Evolutionary conservation across 768 basidiomycete genomes (phyloP), one percentile per base, ranked within the genome.

Genomic region (Termitomyces sp.): DNA sequence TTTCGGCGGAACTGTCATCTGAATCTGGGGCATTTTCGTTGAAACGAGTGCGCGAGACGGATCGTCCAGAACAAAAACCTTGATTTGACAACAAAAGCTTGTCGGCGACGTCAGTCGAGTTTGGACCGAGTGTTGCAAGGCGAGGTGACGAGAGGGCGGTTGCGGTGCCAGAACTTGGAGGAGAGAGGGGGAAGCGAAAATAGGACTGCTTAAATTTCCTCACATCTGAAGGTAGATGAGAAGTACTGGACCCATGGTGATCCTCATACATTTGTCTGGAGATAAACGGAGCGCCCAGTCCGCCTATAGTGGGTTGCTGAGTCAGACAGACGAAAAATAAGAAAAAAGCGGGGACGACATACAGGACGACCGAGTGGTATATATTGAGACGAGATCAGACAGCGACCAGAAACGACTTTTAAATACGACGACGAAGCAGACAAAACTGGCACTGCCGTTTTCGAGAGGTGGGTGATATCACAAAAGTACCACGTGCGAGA

Each of bases 111-210:
- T 67, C 60, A 34, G 62, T 67, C 26, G 69, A 59, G 53, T 68
- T 64, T 24, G 66, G 57, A 9, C 57, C 22, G 32, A 67, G 59
- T 10, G 66, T 57, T 28, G 65, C 60, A 6, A 71, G 56, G 34
- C 65, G 65, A 51, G 75, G 73, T 1, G 77, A 77, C 45, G 77
- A 70, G 28, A 65, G 62, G 5, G 74, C 72, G 14, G 75, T 75
- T 38, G 66, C 65, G 28, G 74, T 63, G 26, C 74, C 70, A 32
- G 80, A 77, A 53, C 69, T 74, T 9, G 79, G 71, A 30, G 78
- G 77, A n/a, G 78, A 78, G 44, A 75, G 68, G 1, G 77, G 77
- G 57, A 77, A 79, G 41, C 60, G 68, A 57, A 70, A 71, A n/a
- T 61, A 64, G 17, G 60, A 61, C n/a, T 69, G 62, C 57, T 58